These are phyloP conservation scores for Magnaporthiopsis poae DNA, from an alignment of 2,329 filamentous ascomycete species.

Conservation along the genomic window DNA sequence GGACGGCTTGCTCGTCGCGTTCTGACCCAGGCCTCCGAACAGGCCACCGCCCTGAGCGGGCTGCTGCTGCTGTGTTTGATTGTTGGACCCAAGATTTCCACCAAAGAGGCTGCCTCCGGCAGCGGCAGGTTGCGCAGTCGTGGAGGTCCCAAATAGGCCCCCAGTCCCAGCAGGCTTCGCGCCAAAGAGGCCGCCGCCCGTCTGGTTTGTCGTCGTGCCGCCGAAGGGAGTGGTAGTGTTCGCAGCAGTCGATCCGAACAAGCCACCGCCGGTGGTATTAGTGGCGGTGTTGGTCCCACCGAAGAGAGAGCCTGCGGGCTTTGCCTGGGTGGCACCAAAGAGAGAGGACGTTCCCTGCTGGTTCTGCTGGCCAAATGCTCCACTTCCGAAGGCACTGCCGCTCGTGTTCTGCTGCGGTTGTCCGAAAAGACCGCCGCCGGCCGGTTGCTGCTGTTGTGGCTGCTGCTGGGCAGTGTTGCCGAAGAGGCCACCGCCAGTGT, in stretches of 20 bases:
- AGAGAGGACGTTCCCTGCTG: slow-evolving; percentile 16
- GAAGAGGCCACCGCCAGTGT: slow-evolving; percentile 22
- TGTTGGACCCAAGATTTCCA: slow-evolving; percentile 28
- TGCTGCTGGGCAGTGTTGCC: slow-evolving; percentile 9
- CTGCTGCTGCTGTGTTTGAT: slow-evolving; percentile 25
- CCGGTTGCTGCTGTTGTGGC: background rate
- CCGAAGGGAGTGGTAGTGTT: slow-evolving; percentile 8
- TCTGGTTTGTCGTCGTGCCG: slow-evolving; percentile 12
- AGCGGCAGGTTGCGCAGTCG: slow-evolving; percentile 24
- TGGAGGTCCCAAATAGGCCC: slow-evolving; percentile 38
- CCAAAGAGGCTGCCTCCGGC: slow-evolving; percentile 45
- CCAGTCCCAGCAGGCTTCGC: slow-evolving; percentile 30
- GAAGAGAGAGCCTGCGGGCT: slow-evolving; percentile 9
- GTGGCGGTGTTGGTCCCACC: slow-evolving; percentile 6
- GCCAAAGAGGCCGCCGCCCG: slow-evolving; percentile 29
- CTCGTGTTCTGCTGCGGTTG: slow-evolving; percentile 6
- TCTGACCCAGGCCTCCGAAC: slow-evolving; percentile 41
- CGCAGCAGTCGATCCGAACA: slow-evolving; percentile 35
- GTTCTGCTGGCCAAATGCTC: slow-evolving; percentile 21
- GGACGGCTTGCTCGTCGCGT: slow-evolving; percentile 42
- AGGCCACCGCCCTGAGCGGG: slow-evolving; percentile 29
- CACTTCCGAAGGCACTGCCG: slow-evolving; percentile 8
- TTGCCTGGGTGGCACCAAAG: slow-evolving; percentile 8
- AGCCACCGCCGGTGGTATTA: slow-evolving; percentile 21
- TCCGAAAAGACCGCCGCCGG: slow-evolving; percentile 10